Base-by-base conservation (phyloP, 768 basidiomycete genomes). In the Lactifluus hygrophoroides region DNA sequence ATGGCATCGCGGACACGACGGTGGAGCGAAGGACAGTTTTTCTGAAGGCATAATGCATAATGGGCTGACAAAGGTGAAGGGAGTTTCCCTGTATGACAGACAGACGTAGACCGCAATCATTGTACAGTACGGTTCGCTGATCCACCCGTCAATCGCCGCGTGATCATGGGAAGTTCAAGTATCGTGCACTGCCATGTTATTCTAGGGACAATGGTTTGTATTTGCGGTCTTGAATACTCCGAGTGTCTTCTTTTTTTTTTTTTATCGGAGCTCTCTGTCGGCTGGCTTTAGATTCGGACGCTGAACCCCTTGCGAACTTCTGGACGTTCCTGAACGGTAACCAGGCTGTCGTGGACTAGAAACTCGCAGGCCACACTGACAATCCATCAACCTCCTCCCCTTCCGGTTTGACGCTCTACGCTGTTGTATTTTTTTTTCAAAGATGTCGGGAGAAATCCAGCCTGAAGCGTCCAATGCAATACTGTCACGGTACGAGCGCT, bases 21-120 rank as follows among this genome's bases (percentile, higher is more conserved):
- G 28, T 93, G 90, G 90, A 73, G 73, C 38, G 77, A 82, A 67
- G 90, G 90, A 38, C 82, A 77, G 62, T 90, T 90, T 42, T 58
- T 90, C 46, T 58, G 57, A 62, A n/a, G 21, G 35, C 21, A 37
- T 32, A 32, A 5, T 32, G 32, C 32, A 32, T 5, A 5, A 32
- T 32, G 32, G 10, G 5, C 5, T 5, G 10, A 10, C 32, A 5
- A 32, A 10, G 32, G 32, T 32, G 5, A 32, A 5, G 10, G 32
- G 5, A 21, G n/a, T 23, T 32, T 4, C 9, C 5, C 17, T 51
- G 48, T 55, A 50, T 50, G 53, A 45, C 35, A 40, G 49, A 56
- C 8, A 30, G 49, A 44, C 17, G 35, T 34, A 51, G 17, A 19
- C 17, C 11, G 30, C 40, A 27, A 44, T 25, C 19, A 9, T 40